Percentiles rank a stretch among this genome's conserved stretches.
Evolutionary conservation across 1,139 yeast species (phyloP).

Genomic region (Geotrichum carabidarum): DNA sequence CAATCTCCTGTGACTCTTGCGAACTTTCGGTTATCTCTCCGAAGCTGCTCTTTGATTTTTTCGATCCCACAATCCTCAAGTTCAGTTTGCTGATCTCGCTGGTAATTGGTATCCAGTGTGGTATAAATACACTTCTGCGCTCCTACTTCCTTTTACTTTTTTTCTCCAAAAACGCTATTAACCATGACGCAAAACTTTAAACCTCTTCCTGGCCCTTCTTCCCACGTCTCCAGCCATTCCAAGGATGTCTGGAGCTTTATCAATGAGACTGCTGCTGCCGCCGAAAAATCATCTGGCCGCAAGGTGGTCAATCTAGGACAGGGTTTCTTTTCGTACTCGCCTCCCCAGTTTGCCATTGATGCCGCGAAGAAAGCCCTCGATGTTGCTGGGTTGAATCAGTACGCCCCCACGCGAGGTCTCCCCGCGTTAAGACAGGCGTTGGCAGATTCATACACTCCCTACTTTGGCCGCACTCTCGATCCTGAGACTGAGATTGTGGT

Average conservation of each 20-base stretch:
- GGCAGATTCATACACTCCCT: conserved; percentile 63
- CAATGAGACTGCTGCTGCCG: conserved; percentile 89
- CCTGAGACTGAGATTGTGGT: conserved; percentile 63
- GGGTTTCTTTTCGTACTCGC: conserved; percentile 92
- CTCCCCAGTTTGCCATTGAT: conserved; percentile 83
- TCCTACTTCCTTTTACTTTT: background rate
- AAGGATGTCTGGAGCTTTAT: conserved; percentile 94
- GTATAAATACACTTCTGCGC: too few relatives aligned
- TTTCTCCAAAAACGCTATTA: background rate
- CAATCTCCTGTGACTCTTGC: background rate
- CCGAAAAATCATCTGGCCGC: conserved; percentile 58
- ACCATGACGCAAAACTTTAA: conserved; percentile 2
- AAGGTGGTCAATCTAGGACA: conserved; percentile 87
- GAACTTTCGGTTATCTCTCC: background rate
- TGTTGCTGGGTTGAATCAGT: conserved; percentile 74
- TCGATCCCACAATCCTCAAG: too few relatives aligned
- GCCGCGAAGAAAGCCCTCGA: conserved; percentile 78
- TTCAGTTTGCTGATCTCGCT: too few relatives aligned
- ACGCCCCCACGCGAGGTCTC: conserved; percentile 86
- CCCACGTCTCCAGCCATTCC: conserved; percentile 28
- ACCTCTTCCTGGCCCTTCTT: conserved; percentile 26
- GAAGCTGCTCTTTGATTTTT: background rate
- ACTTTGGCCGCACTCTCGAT: conserved; percentile 53
- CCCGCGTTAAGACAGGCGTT: conserved; percentile 67
- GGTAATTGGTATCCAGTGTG: too few relatives aligned